Base-by-base conservation (phyloP, 106 monocot species). In the Posidonia australis region DNA sequence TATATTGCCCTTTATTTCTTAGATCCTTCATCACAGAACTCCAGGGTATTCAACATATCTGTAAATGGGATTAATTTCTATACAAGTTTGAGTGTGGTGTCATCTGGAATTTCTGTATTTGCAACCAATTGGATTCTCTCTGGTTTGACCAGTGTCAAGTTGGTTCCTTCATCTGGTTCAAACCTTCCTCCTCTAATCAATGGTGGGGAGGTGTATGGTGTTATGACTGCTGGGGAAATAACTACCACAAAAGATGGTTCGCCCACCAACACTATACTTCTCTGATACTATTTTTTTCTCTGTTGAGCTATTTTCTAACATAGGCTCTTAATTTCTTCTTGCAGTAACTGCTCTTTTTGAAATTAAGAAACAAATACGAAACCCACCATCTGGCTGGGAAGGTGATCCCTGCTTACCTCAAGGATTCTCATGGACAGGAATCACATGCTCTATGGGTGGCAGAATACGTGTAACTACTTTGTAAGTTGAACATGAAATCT, bases 1-100 rank as follows among this genome's bases (percentile, higher is more conserved):
- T 90, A 90, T 46, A 52, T 98, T 70, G 82, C 96, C 46, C 87
- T 98, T 23, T 98, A 98, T 71, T 98, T 98, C 77, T 76, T 81
- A 20, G 84, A 90, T 65, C 64, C 78, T 63, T 60, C 60, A 18
- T 45, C 46, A 17, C 65, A 61, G n/a, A 80, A 47, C 63, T 77
- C 76, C 12, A 36, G 36, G 36, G n/a, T n/a, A n/a, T n/a, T n/a
- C n/a, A n/a, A n/a, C n/a, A n/a, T n/a, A n/a, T 75, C 57, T 51
- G 65, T 98, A 72, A 88, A 98, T 79, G 85, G 70, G 10, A 69
- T 80, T 53, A 54, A 9, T 31, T 98, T 98, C 69, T 87, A 67
- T 46, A 59, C 58, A 44, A 77, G 73, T 43, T 66, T 92, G 1
- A 45, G 42, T 23, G 80, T 83, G 11, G 73, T 78, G 25, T 68